Conservation (phyloP, 768 basidiomycete species). For the Tulasnella calospora region DNA sequence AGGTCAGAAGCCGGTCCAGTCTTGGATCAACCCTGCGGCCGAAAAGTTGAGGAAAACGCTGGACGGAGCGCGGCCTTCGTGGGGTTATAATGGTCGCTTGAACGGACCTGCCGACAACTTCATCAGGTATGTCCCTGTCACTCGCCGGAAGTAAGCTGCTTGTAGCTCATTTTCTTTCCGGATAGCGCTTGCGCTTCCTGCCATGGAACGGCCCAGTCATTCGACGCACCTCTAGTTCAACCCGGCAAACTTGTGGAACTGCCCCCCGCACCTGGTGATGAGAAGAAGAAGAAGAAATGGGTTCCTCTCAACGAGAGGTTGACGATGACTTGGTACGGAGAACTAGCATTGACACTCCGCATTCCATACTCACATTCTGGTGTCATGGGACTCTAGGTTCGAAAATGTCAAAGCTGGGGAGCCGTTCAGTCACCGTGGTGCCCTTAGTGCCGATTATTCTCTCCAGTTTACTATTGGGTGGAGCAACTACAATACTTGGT, state of each 20-base stretch:
- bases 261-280: too few relatives aligned
- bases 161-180: neutral
- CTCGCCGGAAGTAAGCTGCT: neutral
- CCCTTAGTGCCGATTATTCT: neutral
- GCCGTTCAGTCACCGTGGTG: neutral
- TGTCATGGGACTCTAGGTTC: neutral
- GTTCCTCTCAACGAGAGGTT: constrained; percentile 8
- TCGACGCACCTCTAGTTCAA: neutral
- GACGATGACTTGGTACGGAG: constrained; percentile 14
- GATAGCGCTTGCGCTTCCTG: constrained; percentile 18
- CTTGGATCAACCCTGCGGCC: constrained; percentile 9
- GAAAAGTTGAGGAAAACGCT: neutral
- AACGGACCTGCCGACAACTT: constrained; percentile 14
- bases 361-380: neutral
- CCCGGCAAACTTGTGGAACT: constrained; percentile 5
- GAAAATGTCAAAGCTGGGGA: constrained; percentile 11
- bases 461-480: constrained; percentile 18
- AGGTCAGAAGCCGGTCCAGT: neutral
- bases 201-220: constrained; percentile 4
- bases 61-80: constrained; percentile 1
- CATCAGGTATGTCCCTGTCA: neutral
- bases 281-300: neutral
- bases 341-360: neutral
- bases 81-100: constrained; percentile 20
- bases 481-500: constrained; percentile 7